phyloP scores from a whole-genome alignment of 805 yeast genomes.

The Wickerhamomyces chaumierensis region DNA sequence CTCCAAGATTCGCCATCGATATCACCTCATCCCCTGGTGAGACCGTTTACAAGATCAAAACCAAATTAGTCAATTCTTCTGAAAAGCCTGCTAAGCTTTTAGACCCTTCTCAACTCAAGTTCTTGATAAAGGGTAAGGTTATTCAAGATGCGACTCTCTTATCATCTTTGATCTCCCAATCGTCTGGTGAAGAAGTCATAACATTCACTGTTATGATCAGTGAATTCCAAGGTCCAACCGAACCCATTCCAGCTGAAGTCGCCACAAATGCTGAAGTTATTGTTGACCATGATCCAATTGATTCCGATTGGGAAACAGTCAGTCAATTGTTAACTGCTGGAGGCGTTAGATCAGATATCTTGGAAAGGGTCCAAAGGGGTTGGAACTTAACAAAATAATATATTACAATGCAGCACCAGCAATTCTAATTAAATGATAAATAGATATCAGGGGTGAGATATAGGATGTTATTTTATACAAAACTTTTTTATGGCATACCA shows the following conservation, averaged over 20 bases:
- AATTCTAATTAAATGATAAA: too few relatives aligned
- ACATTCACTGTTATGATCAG: slow-evolving; percentile 31
- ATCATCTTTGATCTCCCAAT: slow-evolving; percentile 17
- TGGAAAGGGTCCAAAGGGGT: slow-evolving; percentile 27
- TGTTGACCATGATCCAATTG: too few relatives aligned
- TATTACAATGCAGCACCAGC: too few relatives aligned
- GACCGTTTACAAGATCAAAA: slow-evolving; percentile 24
- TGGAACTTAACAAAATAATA: slow-evolving; percentile 26
- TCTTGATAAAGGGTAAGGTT: slow-evolving; percentile 53
- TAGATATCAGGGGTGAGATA: too few relatives aligned
- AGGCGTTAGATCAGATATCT: slow-evolving; percentile 20
- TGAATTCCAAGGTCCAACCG: background rate
- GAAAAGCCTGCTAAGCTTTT: slow-evolving; percentile 21
- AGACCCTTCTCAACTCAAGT: slow-evolving; percentile 30
- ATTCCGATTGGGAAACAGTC: slow-evolving; percentile 30
- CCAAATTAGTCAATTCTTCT: slow-evolving; percentile 15
- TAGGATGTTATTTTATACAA: too few relatives aligned
- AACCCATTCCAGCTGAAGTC: background rate
- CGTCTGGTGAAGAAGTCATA: slow-evolving; percentile 17
- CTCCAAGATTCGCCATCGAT: slow-evolving; percentile 49
- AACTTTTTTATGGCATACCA: too few relatives aligned
- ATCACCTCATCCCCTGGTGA: slow-evolving; percentile 16
- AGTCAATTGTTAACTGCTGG: slow-evolving; percentile 23
- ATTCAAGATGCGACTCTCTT: slow-evolving; percentile 38
- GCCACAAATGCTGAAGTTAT: too few relatives aligned